Evolutionary conservation across 352 stramenopile species (phyloP).

Genomic region (Pilasporangium apinafurcum): DNA sequence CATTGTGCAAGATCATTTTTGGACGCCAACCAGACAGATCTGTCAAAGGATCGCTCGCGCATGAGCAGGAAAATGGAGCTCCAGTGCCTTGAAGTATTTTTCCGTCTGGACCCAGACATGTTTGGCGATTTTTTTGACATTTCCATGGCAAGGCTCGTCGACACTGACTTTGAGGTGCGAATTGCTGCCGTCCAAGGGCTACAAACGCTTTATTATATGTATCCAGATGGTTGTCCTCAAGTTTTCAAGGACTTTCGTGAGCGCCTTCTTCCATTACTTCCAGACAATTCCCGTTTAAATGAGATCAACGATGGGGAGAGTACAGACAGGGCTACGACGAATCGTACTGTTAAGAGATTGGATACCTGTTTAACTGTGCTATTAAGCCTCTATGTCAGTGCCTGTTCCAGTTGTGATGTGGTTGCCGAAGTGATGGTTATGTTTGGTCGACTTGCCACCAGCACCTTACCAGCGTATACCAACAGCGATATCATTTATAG

Average conservation of each 20-base stretch:
- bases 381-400: conserved; percentile 56
- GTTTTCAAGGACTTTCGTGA: conserved; percentile 51
- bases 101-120: conserved; percentile 41
- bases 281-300: not conserved
- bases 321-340: not conserved
- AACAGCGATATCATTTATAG: conserved; percentile 21
- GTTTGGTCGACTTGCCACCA: conserved; percentile 40
- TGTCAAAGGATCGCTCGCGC: conserved; percentile 13
- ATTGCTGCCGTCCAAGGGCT: conserved; percentile 31
- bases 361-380: conserved; percentile 41
- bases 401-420: conserved; percentile 48
- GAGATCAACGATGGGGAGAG: not conserved
- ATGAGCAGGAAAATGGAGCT: conserved; percentile 28
- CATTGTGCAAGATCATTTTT: conserved; percentile 35
- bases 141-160: conserved; percentile 34
- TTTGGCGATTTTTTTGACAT: conserved; percentile 53
- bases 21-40: conserved; percentile 6
- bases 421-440: conserved; percentile 45
- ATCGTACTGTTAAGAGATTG: conserved; percentile 8
- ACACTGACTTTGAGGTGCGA: conserved; percentile 54
- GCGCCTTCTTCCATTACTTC: conserved; percentile 23
- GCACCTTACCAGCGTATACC: conserved; percentile 24
- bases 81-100: conserved; percentile 59
- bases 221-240: conserved; percentile 50
- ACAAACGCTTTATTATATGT: conserved; percentile 79